Conservation (phyloP, 192 early-diverging fungal genomes). For the Linnemannia zychae region DNA sequence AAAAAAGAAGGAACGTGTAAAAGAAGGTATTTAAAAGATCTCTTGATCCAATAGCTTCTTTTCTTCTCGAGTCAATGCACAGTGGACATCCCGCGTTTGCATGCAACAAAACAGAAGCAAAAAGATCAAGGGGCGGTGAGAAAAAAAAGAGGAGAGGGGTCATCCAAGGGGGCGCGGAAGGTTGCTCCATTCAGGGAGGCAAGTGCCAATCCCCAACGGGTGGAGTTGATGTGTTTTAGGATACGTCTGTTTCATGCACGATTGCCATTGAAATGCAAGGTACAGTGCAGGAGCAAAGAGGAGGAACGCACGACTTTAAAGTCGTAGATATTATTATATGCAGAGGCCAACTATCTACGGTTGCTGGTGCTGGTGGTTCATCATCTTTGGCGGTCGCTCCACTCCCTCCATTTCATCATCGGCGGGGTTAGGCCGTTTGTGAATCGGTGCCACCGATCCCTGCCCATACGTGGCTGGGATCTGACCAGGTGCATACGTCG, state of each 20-base stretch:
- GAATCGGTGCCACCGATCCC: not conserved
- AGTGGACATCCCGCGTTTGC: not conserved
- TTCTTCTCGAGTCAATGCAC: not conserved
- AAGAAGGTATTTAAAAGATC: not conserved
- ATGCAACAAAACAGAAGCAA: not conserved
- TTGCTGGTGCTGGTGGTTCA: conserved; percentile 6
- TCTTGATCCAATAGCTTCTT: not conserved
- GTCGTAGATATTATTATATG: not conserved
- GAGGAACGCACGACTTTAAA: not conserved
- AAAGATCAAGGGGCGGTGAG: not conserved
- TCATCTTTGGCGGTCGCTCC: conserved; percentile 32
- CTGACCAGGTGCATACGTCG: not conserved
- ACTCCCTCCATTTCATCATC: conserved; percentile 34
- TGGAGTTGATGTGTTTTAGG: not conserved
- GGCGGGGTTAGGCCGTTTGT: conserved; percentile 17
- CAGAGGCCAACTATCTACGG: conserved; percentile 1
- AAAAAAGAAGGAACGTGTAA: not conserved
- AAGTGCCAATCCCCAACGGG: not conserved
- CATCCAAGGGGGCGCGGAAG: not conserved
- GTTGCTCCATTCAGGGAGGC: not conserved
- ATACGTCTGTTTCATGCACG: not conserved
- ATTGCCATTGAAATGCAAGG: not conserved
- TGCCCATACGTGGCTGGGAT: not conserved
- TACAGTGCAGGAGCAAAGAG: too few relatives aligned
- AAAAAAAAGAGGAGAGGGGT: not conserved